Evolutionary conservation across 2,329 filamentous ascomycete genomes (phyloP).

Genomic region (Fusarium praegraminearum): DNA sequence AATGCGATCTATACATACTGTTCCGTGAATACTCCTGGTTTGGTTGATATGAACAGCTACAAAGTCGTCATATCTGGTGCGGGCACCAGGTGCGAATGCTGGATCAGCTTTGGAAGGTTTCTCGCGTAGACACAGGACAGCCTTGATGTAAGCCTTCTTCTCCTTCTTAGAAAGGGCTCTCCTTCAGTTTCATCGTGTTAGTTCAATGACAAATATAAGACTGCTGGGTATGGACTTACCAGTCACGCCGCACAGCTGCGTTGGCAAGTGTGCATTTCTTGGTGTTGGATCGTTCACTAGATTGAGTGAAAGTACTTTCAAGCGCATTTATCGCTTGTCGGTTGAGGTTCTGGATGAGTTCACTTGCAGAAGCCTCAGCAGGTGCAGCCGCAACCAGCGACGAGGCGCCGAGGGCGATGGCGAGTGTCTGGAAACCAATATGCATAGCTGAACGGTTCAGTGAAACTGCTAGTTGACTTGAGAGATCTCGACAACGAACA

Average conservation of each 20-base stretch:
- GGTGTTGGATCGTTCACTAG: neutral
- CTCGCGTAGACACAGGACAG: slow-evolving; percentile 6
- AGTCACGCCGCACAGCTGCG: slow-evolving; percentile 1
- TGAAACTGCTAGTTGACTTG: neutral
- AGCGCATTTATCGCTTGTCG: neutral
- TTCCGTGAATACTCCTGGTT: slow-evolving; percentile 6
- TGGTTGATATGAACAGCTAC: slow-evolving; percentile 23
- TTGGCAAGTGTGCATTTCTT: slow-evolving; percentile 8
- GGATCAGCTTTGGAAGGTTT: slow-evolving; percentile 16
- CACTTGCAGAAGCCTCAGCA: neutral
- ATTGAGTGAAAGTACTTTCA: fast-evolving
- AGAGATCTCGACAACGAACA: neutral
- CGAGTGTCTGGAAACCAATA: neutral
- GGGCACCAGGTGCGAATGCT: slow-evolving; percentile 10
- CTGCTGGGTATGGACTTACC: neutral
- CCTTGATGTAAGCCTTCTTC: slow-evolving; percentile 6
- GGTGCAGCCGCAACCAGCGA: slow-evolving; percentile 5
- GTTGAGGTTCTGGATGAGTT: slow-evolving; percentile 1
- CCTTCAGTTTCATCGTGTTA: neutral
- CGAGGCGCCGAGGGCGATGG: neutral
- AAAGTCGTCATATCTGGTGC: slow-evolving; percentile 16
- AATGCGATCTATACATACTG: neutral
- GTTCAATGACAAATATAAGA: neutral
- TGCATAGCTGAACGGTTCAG: neutral
- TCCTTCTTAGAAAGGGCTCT: neutral